A percentile compares a stretch with the other conserved stretches of the same genome.
Conservation (phyloP, 305 asterid genomes). For the Fraxinus angustifolia region DNA sequence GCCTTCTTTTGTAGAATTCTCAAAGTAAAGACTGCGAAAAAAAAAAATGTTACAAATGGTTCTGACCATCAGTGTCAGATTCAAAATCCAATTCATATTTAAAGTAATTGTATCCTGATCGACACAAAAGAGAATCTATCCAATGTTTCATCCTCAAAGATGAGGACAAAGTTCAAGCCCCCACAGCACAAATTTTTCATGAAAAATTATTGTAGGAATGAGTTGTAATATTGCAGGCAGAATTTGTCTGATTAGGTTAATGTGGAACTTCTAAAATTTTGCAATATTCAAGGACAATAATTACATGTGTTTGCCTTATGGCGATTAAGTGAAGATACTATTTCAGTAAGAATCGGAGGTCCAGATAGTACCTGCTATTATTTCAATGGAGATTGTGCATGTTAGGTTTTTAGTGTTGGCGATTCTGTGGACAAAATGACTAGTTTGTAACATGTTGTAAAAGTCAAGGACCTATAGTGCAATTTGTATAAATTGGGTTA, state of each 20-base stretch:
- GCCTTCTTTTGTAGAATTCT: neutral
- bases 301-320: neutral
- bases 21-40: neutral
- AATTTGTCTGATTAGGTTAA: neutral
- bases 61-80: neutral
- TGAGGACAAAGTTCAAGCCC: neutral
- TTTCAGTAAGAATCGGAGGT: neutral
- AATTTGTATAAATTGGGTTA: no score
- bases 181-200: neutral
- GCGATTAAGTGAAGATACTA: neutral
- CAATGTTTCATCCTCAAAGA: neutral
- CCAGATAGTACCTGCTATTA: conserved; percentile 4
- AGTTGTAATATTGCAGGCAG: neutral
- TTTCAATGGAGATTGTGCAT: neutral
- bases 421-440: no score
- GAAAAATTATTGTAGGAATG: neutral
- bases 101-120: neutral
- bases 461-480: no score
- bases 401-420: no score
- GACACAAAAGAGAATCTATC: neutral
- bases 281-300: neutral
- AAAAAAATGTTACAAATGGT: neutral
- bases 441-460: no score
- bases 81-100: neutral
- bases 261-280: neutral